These are phyloP conservation scores for Suillus alpinus DNA, from an alignment of 768 basidiomycete species.

Conservation along the genomic window DNA sequence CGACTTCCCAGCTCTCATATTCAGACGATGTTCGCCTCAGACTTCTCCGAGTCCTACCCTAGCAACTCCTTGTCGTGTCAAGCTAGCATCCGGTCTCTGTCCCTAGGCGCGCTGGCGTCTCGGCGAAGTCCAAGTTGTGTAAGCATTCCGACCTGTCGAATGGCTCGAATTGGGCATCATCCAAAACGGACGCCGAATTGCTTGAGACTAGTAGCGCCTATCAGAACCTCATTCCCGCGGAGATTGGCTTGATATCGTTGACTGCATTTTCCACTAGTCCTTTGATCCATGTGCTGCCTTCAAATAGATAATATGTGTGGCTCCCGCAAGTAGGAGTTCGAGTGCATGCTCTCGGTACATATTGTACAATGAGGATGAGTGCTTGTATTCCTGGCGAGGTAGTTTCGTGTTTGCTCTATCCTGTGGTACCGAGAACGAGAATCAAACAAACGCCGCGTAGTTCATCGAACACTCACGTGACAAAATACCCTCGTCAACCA, in stretches of 20 bases:
- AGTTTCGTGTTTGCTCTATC: not conserved
- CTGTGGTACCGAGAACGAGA: not conserved
- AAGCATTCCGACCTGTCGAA: not conserved
- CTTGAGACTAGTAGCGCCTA: too few species aligned
- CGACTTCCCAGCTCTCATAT: not conserved
- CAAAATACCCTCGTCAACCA: not conserved
- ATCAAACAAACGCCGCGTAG: not conserved
- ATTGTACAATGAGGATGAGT: not conserved
- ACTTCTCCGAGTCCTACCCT: not conserved
- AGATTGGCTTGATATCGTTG: not conserved
- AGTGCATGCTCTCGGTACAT: not conserved
- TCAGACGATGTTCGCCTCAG: not conserved
- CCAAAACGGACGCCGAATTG: not conserved
- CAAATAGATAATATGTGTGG: not conserved
- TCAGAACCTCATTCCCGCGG: too few species aligned
- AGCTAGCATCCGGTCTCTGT: not conserved
- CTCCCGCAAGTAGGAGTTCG: not conserved
- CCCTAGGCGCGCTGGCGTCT: not conserved
- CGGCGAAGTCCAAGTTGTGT: not conserved
- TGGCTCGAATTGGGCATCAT: not conserved
- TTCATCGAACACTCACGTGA: not conserved
- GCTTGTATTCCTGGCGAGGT: not conserved
- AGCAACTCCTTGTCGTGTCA: not conserved
- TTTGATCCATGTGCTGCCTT: not conserved
- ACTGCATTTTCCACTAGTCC: not conserved